Evolutionary conservation across 306 rosid species (phyloP).

Genomic region (Vicia sativa): DNA sequence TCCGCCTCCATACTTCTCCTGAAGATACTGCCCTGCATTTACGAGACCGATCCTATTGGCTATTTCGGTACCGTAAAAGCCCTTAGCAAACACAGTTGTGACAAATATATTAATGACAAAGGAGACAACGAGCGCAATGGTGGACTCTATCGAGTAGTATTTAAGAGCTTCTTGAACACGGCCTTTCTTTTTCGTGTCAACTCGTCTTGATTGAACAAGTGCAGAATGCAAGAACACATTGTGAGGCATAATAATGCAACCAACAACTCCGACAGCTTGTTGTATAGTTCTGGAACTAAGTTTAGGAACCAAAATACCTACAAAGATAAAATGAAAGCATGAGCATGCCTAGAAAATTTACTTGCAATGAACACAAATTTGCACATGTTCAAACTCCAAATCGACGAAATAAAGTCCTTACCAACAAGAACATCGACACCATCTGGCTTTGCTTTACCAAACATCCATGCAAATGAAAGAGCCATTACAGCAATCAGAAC

Average conservation of each 20-base stretch:
- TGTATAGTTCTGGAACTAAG: slow-evolving; percentile 87
- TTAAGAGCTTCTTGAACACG: slow-evolving; percentile 91
- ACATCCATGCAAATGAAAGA: slow-evolving; percentile 96
- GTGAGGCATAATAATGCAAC: slow-evolving; percentile 98
- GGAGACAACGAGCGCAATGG: slow-evolving; percentile 77
- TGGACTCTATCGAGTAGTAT: slow-evolving; percentile 88
- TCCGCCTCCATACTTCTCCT: slow-evolving; percentile 93
- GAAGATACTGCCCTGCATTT: slow-evolving; percentile 91
- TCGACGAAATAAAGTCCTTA: slow-evolving; percentile 35
- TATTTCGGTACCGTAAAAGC: slow-evolving; percentile 74
- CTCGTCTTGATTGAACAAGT: slow-evolving; percentile 85
- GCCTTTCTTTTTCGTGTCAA: slow-evolving; percentile 67
- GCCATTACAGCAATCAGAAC: slow-evolving; percentile 91
- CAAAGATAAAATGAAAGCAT: slow-evolving; percentile 15
- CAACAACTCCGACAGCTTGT: slow-evolving; percentile 97
- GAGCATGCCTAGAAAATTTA: not conserved
- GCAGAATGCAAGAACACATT: slow-evolving; percentile 95
- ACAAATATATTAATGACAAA: slow-evolving; percentile 82
- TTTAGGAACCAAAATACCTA: slow-evolving; percentile 90
- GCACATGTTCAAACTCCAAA: slow-evolving; percentile 14
- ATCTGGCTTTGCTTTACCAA: slow-evolving; percentile 82
- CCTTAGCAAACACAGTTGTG: slow-evolving; percentile 91
- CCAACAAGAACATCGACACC: slow-evolving; percentile 90
- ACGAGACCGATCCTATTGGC: slow-evolving; percentile 81
- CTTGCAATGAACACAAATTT: slow-evolving; percentile 11